Percentiles rank a stretch among this genome's conserved stretches.
Conservation (phyloP, 306 rosid species). For the Potentilla sterilis region DNA sequence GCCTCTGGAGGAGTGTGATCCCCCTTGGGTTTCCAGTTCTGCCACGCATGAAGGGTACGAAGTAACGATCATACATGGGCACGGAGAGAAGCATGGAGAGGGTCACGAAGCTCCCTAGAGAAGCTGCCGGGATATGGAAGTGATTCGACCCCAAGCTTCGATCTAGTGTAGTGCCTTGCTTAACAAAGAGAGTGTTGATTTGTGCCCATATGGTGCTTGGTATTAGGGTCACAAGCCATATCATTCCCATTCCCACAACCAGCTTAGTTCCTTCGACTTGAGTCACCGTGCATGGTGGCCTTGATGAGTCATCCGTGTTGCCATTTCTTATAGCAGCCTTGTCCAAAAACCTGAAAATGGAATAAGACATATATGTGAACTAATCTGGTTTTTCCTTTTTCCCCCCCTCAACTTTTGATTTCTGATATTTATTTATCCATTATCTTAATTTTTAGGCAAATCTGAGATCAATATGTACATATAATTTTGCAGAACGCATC, state of each 20-base stretch:
- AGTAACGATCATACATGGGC: slow-evolving; percentile 58
- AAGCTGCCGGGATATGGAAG: slow-evolving; percentile 54
- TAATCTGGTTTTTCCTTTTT: too few species aligned
- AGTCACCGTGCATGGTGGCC: slow-evolving; percentile 55
- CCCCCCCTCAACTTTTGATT: too few species aligned
- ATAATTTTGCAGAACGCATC: background rate
- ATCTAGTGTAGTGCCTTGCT: slow-evolving; percentile 62
- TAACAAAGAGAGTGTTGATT: slow-evolving; percentile 63
- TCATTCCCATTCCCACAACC: slow-evolving; percentile 51
- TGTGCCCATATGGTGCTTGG: slow-evolving; percentile 79
- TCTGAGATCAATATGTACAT: background rate
- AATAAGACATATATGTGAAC: background rate
- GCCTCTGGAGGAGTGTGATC: slow-evolving; percentile 54
- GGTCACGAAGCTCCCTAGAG: slow-evolving; percentile 54
- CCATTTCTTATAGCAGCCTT: slow-evolving; percentile 62
- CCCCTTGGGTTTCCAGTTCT: slow-evolving; percentile 50
- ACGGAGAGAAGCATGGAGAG: slow-evolving; percentile 53
- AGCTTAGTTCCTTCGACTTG: slow-evolving; percentile 68
- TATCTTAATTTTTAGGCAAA: background rate
- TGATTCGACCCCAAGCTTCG: slow-evolving; percentile 24
- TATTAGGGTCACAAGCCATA: slow-evolving; percentile 66
- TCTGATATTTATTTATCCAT: too few species aligned
- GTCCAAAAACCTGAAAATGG: slow-evolving; percentile 56
- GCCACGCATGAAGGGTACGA: slow-evolving; percentile 50
- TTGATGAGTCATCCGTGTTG: slow-evolving; percentile 22